Conservation (phyloP, 2,329 filamentous ascomycete genomes). For the Cadophora sp. region DNA sequence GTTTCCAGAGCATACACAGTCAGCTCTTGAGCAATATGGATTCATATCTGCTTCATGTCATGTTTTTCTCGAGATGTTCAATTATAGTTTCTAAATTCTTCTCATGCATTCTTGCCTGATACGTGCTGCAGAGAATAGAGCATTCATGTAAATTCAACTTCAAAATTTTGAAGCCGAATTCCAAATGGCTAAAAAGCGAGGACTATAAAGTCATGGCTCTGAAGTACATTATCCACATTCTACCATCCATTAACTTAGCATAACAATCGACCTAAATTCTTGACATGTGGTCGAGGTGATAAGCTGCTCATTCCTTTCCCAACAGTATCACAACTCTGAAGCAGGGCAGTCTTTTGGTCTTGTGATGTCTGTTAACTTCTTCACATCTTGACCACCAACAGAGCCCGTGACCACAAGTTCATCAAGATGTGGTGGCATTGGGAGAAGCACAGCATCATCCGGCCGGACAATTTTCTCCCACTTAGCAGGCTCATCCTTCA, state of each 20-base stretch:
- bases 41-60: too few relatives aligned
- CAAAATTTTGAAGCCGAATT: not conserved
- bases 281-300: not conserved
- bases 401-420: not conserved
- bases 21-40: too few relatives aligned
- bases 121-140: not conserved
- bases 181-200: not conserved
- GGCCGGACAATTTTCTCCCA: constrained; percentile 4
- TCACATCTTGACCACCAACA: not conserved
- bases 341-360: constrained; percentile 5
- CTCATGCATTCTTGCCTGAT: not conserved
- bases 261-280: not conserved
- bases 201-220: not conserved
- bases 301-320: not conserved
- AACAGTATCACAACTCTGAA: not conserved
- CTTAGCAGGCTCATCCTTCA: not conserved
- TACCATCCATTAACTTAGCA: not conserved
- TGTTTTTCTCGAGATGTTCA: too few relatives aligned
- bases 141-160: not conserved
- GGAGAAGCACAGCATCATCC: not conserved
- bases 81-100: too few relatives aligned
- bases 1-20: too few relatives aligned
- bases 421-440: constrained; percentile 1
- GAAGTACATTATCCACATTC: not conserved
- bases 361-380: not conserved